Conservation (phyloP, 2,329 filamentous ascomycete species). For the Colletotrichum euphorbiae region DNA sequence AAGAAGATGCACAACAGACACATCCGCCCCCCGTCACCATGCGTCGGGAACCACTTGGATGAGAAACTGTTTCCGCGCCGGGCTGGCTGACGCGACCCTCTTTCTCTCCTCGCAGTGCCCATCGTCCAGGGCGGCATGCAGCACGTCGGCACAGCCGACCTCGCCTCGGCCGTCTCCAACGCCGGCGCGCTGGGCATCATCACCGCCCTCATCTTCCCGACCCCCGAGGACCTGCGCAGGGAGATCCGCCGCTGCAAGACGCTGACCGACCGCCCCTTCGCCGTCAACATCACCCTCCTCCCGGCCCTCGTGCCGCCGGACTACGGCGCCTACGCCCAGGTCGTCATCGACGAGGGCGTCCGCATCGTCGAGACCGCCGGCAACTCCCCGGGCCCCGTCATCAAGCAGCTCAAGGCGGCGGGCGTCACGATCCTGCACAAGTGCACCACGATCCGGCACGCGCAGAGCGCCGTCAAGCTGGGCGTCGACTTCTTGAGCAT, state of each 20-base stretch:
- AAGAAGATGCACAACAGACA: slow-evolving; percentile 11
- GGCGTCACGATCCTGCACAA: slow-evolving; percentile 90
- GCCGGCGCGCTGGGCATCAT: slow-evolving; percentile 86
- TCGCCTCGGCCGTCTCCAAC: slow-evolving; percentile 81
- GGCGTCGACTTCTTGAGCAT: slow-evolving; percentile 97
- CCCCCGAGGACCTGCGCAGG: slow-evolving; percentile 89
- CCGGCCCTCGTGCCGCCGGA: slow-evolving; percentile 90
- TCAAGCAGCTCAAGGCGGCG: slow-evolving; percentile 85
- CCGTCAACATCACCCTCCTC: slow-evolving; percentile 93
- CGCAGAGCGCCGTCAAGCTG: slow-evolving; percentile 89
- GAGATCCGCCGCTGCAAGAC: slow-evolving; percentile 90
- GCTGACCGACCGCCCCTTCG: slow-evolving; percentile 85
- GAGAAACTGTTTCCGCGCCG: neutral
- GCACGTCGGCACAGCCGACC: slow-evolving; percentile 84
- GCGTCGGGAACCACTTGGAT: slow-evolving; percentile 6
- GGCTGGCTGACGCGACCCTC: slow-evolving; percentile 19
- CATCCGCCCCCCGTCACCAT: neutral
- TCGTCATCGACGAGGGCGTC: slow-evolving; percentile 93
- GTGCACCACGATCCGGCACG: slow-evolving; percentile 96
- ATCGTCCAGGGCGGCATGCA: slow-evolving; percentile 90
- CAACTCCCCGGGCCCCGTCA: slow-evolving; percentile 89
- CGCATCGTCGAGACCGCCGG: slow-evolving; percentile 93
- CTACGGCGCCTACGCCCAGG: slow-evolving; percentile 91
- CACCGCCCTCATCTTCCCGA: slow-evolving; percentile 91
- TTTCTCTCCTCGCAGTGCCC: slow-evolving; percentile 66